Evolutionary conservation across 805 yeast genomes (phyloP), one percentile per base, ranked within the genome.

Genomic region (Nakazawaea molendinolei): DNA sequence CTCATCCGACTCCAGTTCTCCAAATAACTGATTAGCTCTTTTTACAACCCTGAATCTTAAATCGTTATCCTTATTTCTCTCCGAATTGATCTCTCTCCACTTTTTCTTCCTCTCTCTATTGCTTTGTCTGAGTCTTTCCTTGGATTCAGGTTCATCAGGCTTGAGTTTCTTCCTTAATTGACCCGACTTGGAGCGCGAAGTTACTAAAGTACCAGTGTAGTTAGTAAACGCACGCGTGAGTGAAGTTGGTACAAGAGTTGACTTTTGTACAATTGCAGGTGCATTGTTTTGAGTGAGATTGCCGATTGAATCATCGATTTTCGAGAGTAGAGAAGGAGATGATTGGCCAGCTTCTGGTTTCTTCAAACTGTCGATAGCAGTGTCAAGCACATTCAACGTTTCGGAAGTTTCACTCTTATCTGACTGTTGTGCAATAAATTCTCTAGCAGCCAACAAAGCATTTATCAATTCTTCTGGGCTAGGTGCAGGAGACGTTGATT

Each of bases 21-120:
- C 92, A 59, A 75, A 87, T 46, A 80, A 58, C 14, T 58, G 60
- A 25, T 61, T 64, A 0, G 97, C 96, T 27, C 92, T 65, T 45
- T 79, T 80, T 44, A 73, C 69, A 15, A 90, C 79, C 38, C 97
- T 65, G 0, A 84, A 75, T 35, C 95, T 68, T 37, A 90, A 63
- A 52, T 90, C 97, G 49, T 86, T 81, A 54, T 87, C 95, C 60
- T 85, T 80, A 56, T 89, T 89, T 45, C 92, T 68, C 41, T 80
- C 80, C 7, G 74, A 71, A 51, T 90, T 86, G 19, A 74, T 78
- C 44, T 77, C 89, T 49, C 95, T 67, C 95, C 95, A 86, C 45
- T 74, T 71, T 59, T 82, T 79, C 60, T 86, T 86, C 15, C 95
- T 63, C 36, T 77, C 84, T 32, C 95, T 63, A 49, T 86, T 86